phyloP scores from a whole-genome alignment of 176 grass and related monocot genomes.

The Oryza australiensis region DNA sequence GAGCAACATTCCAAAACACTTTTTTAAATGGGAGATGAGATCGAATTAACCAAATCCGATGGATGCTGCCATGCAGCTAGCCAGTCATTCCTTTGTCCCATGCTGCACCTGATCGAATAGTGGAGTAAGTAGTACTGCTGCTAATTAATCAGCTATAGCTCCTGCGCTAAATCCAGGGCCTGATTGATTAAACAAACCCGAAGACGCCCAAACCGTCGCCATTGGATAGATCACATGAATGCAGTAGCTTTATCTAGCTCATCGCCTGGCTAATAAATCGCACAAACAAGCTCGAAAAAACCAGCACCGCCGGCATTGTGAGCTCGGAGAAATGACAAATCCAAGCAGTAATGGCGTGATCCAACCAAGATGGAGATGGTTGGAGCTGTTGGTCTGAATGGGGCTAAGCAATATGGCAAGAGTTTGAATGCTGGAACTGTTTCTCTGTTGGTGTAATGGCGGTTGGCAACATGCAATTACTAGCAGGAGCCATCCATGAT shows the following conservation, averaged over 20 bases:
- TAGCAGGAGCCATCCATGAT: neutral
- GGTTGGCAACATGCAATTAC: slow-evolving; percentile 6
- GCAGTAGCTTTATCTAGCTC: neutral
- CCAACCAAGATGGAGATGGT: neutral
- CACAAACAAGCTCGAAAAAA: no score
- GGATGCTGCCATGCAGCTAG: neutral
- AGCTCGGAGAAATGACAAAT: no score
- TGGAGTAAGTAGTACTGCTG: neutral
- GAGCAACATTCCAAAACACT: neutral
- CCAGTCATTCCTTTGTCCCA: neutral
- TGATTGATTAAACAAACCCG: neutral
- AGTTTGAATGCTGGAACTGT: slow-evolving; percentile 11
- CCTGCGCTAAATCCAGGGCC: neutral
- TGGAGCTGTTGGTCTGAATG: neutral
- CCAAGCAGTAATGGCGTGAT: neutral
- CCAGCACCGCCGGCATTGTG: no score
- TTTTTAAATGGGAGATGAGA: neutral
- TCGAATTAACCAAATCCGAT: neutral
- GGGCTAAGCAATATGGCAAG: neutral
- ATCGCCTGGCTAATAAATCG: no score
- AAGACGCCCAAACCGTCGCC: neutral
- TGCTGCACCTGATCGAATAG: neutral
- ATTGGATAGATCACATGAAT: neutral
- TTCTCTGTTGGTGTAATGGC: neutral
- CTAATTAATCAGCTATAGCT: neutral